Conservation (phyloP, 2,329 filamentous ascomycete genomes). For the Geosmithia morbida region DNA sequence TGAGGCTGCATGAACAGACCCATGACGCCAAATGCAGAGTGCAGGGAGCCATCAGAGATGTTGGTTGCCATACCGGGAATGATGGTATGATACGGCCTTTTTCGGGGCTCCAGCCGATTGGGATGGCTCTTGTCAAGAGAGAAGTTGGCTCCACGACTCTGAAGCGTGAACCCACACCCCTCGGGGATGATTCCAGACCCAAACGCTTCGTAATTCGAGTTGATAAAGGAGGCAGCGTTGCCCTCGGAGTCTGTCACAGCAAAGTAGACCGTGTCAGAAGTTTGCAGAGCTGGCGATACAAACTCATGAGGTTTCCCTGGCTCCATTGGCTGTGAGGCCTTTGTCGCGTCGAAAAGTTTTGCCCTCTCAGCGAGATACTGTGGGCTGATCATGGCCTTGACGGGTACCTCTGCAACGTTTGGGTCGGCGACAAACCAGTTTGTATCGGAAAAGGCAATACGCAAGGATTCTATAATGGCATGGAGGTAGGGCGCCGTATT, state of each 20-base stretch:
- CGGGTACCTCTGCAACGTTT: slow-evolving; percentile 53
- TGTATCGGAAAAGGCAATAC: slow-evolving; percentile 81
- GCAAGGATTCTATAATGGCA: slow-evolving; percentile 72
- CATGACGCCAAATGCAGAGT: slow-evolving; percentile 91
- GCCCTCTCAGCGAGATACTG: slow-evolving; percentile 61
- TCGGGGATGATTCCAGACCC: slow-evolving; percentile 75
- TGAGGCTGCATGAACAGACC: slow-evolving; percentile 98
- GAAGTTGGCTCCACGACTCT: slow-evolving; percentile 88
- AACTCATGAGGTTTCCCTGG: slow-evolving; percentile 44
- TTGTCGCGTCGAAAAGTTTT: slow-evolving; percentile 39
- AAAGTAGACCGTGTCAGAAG: slow-evolving; percentile 92
- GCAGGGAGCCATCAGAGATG: slow-evolving; percentile 53
- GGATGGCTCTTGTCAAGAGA: slow-evolving; percentile 56
- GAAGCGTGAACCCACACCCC: slow-evolving; percentile 82
- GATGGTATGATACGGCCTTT: slow-evolving; percentile 94
- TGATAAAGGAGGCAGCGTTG: slow-evolving; percentile 93
- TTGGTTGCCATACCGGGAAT: slow-evolving; percentile 88
- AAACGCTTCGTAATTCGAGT: slow-evolving; percentile 84
- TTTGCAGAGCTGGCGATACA: slow-evolving; percentile 58
- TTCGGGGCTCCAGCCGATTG: slow-evolving; percentile 65
- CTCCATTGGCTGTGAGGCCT: slow-evolving; percentile 42
- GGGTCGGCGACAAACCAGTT: slow-evolving; percentile 87
- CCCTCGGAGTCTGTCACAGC: slow-evolving; percentile 66
- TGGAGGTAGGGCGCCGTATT: slow-evolving; percentile 75
- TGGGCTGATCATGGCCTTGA: slow-evolving; percentile 52